A percentile compares a stretch with the other conserved stretches of the same genome.
These are phyloP conservation scores for Malus sieversii DNA, from an alignment of 306 rosid genomes.

Conservation along the genomic window DNA sequence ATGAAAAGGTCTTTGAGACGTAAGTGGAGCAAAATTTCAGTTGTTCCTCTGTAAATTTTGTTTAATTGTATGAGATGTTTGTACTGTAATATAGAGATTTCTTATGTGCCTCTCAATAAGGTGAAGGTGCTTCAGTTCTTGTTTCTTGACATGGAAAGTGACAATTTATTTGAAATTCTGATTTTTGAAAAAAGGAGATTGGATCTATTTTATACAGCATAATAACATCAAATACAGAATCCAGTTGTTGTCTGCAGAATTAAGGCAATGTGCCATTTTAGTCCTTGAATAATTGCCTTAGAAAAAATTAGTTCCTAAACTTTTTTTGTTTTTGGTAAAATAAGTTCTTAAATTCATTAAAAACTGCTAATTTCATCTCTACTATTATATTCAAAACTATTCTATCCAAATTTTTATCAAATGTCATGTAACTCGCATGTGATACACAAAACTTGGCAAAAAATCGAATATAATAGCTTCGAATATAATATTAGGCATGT, in stretches of 20 bases:
- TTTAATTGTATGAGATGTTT: neutral
- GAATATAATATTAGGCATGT: too few relatives aligned
- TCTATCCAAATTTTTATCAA: too few relatives aligned
- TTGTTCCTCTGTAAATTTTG: constrained; percentile 8
- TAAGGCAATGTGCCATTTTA: too few relatives aligned
- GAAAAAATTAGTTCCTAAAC: too few relatives aligned
- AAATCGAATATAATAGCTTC: too few relatives aligned
- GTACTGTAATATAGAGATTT: constrained; percentile 10
- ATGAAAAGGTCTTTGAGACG: constrained; percentile 52
- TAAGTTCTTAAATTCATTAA: too few relatives aligned
- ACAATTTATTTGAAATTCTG: neutral
- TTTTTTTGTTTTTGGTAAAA: too few relatives aligned
- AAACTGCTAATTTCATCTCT: too few relatives aligned
- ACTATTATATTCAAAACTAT: too few relatives aligned
- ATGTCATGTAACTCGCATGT: too few relatives aligned
- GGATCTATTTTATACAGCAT: neutral
- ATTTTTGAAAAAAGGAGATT: neutral
- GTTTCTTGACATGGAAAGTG: neutral
- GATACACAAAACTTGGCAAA: too few relatives aligned
- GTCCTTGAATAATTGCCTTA: too few relatives aligned
- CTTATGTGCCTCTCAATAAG: neutral
- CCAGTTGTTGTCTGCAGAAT: neutral
- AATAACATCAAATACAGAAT: neutral
- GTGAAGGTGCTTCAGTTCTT: constrained; percentile 6
- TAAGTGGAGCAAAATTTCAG: constrained; percentile 14